Conservation (phyloP, 2,329 filamentous ascomycete genomes). For the Aspergillus novofumigatus region DNA sequence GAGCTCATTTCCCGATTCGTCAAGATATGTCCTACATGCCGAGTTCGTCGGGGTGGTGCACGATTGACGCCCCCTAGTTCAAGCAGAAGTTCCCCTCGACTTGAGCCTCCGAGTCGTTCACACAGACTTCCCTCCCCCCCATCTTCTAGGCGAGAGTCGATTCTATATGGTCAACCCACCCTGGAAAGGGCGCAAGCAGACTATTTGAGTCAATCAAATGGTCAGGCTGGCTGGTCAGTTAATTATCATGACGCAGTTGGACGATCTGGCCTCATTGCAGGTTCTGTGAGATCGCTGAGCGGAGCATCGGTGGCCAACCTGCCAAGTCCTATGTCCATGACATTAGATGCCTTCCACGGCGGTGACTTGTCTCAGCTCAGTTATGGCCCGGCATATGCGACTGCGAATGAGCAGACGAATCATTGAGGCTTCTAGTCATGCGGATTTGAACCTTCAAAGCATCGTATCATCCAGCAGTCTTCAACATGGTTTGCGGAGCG, state of each 20-base stretch:
- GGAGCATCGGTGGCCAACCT: conserved; percentile 18
- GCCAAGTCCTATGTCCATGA: conserved; percentile 22
- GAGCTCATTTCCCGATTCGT: conserved; percentile 51
- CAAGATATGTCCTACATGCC: conserved; percentile 48
- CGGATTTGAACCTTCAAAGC: not conserved
- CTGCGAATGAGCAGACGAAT: conserved; percentile 15
- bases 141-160: conserved; percentile 33
- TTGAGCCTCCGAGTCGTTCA: conserved; percentile 30
- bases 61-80: conserved; percentile 40
- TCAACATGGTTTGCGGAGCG: not conserved
- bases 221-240: conserved; percentile 28
- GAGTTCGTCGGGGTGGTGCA: conserved; percentile 43
- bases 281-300: conserved; percentile 20
- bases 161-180: conserved; percentile 23
- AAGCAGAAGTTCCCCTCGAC: conserved; percentile 34
- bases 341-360: conserved; percentile 27
- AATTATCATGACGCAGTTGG: conserved; percentile 21
- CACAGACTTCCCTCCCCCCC: conserved; percentile 36
- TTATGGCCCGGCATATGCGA: conserved; percentile 25
- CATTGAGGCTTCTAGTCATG: conserved; percentile 26
- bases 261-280: conserved; percentile 17
- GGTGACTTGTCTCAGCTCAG: conserved; percentile 28
- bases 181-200: conserved; percentile 28
- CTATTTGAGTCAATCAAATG: conserved; percentile 24
- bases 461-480: not conserved